phyloP scores from a whole-genome alignment of 1,139 yeast species.

The Blastobotrys persicus region DNA sequence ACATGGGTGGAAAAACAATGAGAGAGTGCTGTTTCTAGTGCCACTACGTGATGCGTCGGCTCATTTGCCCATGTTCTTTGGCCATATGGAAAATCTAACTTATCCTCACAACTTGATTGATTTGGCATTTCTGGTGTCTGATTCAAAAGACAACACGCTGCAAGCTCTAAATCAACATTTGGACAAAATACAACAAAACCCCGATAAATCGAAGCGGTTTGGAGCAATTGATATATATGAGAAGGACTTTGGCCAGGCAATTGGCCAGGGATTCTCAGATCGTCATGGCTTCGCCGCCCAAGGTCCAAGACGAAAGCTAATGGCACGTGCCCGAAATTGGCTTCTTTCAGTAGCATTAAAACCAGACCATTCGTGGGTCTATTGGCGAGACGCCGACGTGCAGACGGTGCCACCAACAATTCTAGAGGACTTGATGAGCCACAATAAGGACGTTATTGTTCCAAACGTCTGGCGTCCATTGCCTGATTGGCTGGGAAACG shows the following conservation, averaged over 20 bases:
- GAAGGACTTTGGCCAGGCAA: constrained; percentile 67
- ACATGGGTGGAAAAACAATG: constrained; percentile 57
- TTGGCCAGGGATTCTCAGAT: constrained; percentile 81
- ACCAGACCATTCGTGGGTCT: constrained; percentile 75
- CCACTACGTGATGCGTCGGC: constrained; percentile 70
- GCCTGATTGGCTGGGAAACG: constrained; percentile 86
- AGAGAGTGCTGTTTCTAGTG: constrained; percentile 61
- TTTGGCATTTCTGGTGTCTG: constrained; percentile 62
- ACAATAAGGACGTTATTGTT: constrained; percentile 64
- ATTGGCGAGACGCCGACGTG: constrained; percentile 75
- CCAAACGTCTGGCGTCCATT: constrained; percentile 93
- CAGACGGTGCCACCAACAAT: constrained; percentile 61
- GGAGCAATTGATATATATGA: constrained; percentile 55
- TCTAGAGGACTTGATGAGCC: constrained; percentile 64
- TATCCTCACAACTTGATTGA: constrained; percentile 68
- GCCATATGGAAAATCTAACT: constrained; percentile 55
- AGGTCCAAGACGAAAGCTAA: constrained; percentile 67
- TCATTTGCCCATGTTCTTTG: constrained; percentile 64
- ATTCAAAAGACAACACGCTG: constrained; percentile 66
- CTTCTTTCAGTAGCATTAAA: constrained; percentile 57
- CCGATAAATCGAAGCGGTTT: constrained; percentile 58
- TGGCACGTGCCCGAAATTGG: constrained; percentile 78
- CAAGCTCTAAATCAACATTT: constrained; percentile 46
- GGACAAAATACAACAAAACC: constrained; percentile 49
- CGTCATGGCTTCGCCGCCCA: constrained; percentile 74